Evolutionary conservation across 805 yeast species (phyloP), one percentile per base, ranked within the genome.

Genomic region (Starmerella vaccinii): DNA sequence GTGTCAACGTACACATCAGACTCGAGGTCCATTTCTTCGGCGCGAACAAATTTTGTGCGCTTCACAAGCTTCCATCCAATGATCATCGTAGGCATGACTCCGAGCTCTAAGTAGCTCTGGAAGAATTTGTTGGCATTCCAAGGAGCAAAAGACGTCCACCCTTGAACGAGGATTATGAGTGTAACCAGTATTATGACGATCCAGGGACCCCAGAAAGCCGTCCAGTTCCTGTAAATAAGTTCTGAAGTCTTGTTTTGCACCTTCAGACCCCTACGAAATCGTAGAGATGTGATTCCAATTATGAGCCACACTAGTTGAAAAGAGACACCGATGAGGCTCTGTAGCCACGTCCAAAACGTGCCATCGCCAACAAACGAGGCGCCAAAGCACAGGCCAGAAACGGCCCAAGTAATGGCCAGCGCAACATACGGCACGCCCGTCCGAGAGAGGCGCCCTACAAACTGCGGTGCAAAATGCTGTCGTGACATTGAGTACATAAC

Each of bases 11-110:
- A 79, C 59, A 95, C 71, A 10, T 94, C 95, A 0, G 86, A 76
- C 60, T 84, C 95, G 61, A 83, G 75, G 64, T 86, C 95, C 58
- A 86, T 66, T 32, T 84, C 82, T 55, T 81, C 88, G 43, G 82
- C 68, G 46, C 81, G 70, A 49, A 77, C 83, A 12, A 80, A 67
- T 53, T 78, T 76, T 1, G 89, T 79, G 6, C 87, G 76, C 56
- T 78, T 75, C 9, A 80, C 60, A 0, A 80, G 47, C 59, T 79
- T 81, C 69, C 82, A 81, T 2, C 77, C 76, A 34, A 73, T n/a
- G 58, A 75, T 80, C 49, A 78, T 71, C 1, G 72, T 60, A 0
- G 69, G 70, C 63, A 81, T 78, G 12, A 80, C 61, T 43, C 81
- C 68, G 50, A 81, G 63, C 1, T 82, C 78, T 10, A 85, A 82